phyloP scores from a whole-genome alignment of 805 yeast genomes.

The Spathaspora hagerdaliae region DNA sequence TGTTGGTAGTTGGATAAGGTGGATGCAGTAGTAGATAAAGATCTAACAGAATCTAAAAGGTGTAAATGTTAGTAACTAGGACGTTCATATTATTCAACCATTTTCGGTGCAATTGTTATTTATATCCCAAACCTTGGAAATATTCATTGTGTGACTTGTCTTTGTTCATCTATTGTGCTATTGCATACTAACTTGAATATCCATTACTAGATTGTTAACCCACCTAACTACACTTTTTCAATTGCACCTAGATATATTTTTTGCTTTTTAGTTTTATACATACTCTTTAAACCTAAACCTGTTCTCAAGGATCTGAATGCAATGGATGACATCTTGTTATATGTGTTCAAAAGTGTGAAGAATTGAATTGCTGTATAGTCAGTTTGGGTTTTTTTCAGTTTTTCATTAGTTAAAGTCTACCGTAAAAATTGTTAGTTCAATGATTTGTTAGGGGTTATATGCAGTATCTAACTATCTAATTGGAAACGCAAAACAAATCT shows the following conservation, averaged over 20 bases:
- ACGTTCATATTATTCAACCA: no score
- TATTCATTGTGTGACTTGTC: no score
- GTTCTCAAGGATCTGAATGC: conserved; percentile 44
- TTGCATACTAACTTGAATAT: no score
- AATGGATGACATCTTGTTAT: conserved; percentile 30
- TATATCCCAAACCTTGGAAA: no score
- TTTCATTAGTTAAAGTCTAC: background rate
- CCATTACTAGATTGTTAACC: no score
- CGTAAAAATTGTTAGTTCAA: background rate
- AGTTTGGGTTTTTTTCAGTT: background rate
- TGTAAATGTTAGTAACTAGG: conserved; percentile 1
- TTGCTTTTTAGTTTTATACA: conserved; percentile 9
- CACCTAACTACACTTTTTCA: no score
- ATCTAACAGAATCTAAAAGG: conserved; percentile 32
- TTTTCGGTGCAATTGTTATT: no score
- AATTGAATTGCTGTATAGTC: no score
- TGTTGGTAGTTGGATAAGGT: conserved; percentile 79
- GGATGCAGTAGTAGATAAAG: conserved; percentile 48
- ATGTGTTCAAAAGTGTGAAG: background rate
- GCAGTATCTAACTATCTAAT: background rate
- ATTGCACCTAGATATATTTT: no score
- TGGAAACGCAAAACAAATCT: background rate
- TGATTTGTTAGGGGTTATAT: background rate
- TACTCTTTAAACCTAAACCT: conserved; percentile 40
- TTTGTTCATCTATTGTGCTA: no score